Evolutionary conservation across 1,139 yeast genomes (phyloP), one percentile per base, ranked within the genome.

Genomic region (Zygosaccharomyces sapae): DNA sequence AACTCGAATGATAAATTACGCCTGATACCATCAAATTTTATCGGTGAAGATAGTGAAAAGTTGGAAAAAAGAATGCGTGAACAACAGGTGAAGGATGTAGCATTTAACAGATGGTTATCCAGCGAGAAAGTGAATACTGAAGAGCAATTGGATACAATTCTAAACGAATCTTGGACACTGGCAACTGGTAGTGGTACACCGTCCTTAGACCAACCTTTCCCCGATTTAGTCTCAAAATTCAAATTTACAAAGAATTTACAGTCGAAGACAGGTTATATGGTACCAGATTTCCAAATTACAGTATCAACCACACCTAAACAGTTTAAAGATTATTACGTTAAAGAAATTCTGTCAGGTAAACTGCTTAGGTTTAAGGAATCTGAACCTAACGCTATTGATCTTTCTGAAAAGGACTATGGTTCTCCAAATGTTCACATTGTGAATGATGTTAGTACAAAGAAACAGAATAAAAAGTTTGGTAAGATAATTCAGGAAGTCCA

Each of bases 321-420:
- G 22, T 72, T 86, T 44, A 70, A 70, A 50, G 54, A 65, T 0
- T 79, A 76, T 53, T 72, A 81, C 47, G 57, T 65, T 27, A 55
- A 64, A 7, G 67, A 74, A 40, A 72, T 84, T 7, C 69, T 76
- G 30, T 77, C 78, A 31, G 68, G 71, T 10, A 67, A 64, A 44
- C 68, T 53, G 8, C 53, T 49, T 7, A 56, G 76, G 55, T 78
- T 73, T 68, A 76, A 76, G 56, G 95, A 85, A 65, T 75, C 83
- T 61, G 79, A 80, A 63, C 94, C 96, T 22, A 79, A 85, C 54
- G 92, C 88, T 36, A 78, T 88, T 45, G 79, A 84, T 66, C 70
- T 87, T 56, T 74, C 79, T 51, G 66, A 70, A 18, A 62, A 68
- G 29, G 71, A 71, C 13, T 78, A 72, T 52, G 68, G 67, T 20